Conservation (phyloP, 257 asterid genomes). For the Gentiana straminea region DNA sequence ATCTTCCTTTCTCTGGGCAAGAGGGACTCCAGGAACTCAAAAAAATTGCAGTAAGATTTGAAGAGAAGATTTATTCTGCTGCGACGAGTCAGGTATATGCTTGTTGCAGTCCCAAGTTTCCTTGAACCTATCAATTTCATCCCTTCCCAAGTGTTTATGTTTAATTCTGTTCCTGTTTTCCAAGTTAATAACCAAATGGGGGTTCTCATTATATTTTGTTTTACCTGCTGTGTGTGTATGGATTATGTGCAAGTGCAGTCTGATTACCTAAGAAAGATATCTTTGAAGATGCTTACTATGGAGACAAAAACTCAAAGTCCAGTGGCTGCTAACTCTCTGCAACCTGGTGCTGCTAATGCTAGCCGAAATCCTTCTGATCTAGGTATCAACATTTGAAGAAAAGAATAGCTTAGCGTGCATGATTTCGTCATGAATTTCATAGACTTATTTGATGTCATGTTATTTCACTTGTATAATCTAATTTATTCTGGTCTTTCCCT, state of each 20-base stretch:
- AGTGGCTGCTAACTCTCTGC: constrained; percentile 27
- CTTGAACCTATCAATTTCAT: too few species aligned
- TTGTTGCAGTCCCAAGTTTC: not conserved
- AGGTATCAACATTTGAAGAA: constrained; percentile 29
- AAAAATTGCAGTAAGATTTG: constrained; percentile 76
- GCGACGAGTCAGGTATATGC: constrained; percentile 65
- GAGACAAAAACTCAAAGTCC: constrained; percentile 68
- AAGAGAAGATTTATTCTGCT: constrained; percentile 68
- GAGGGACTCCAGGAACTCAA: constrained; percentile 77
- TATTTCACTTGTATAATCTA: too few species aligned
- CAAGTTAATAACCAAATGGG: too few species aligned
- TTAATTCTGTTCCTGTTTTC: too few species aligned
- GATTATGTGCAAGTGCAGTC: constrained; percentile 33
- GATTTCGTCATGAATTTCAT: too few species aligned
- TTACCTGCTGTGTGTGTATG: not conserved
- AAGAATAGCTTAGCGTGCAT: too few species aligned
- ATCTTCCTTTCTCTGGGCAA: constrained; percentile 77
- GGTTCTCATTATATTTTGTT: too few species aligned
- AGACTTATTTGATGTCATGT: too few species aligned
- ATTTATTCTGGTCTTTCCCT: not conserved
- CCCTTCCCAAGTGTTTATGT: too few species aligned
- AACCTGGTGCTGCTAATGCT: constrained; percentile 11
- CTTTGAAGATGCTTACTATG: constrained; percentile 78
- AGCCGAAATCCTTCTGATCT: constrained; percentile 51
- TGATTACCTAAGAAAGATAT: constrained; percentile 76